Evolutionary conservation across 768 basidiomycete genomes (phyloP), one percentile per base, ranked within the genome.

Genomic region (Epithele typhae): DNA sequence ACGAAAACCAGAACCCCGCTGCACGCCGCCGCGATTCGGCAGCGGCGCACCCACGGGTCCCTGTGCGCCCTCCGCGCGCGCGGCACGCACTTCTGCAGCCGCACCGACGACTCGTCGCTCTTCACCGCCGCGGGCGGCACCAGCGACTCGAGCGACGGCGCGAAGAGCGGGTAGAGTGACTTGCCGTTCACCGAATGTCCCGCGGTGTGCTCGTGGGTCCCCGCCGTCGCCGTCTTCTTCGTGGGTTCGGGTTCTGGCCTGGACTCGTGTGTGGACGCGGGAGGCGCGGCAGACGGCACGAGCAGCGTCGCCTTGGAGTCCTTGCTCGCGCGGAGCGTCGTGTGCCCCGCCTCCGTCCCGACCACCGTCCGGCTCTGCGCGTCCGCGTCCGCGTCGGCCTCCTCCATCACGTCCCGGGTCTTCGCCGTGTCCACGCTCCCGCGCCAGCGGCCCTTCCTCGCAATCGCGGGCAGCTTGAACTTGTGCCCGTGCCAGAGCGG

Each of bases 21-120:
- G 68, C 61, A 72, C 66, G 81, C 78, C 67, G 59, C 84, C 59
- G 72, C 87, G 66, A 68, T 75, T 66, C 76, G 77, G 72, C 59
- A 83, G 59, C 67, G 69, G 59, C 45, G 62, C 51, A 60, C 78
- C 63, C 57, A 77, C 41, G 50, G 62, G 43, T 73, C 68, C 41
- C 52, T 54, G 24, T 59, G 41, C 1, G 27, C 63, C 49, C 43
- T 40, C 17, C 35, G 37, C 8, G 7, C 14, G 14, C 8, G 27
- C 45, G 43, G 43, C 25, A 22, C 42, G 25, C 46, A 51, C 43
- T 38, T 52, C 43, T 45, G 52, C 45, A 51, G 45, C 49, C 53
- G 57, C 36, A 52, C 34, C 32, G 53, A 47, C 32, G 55, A 49
- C 19, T 22, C 27, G 34, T 32, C 37, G 19, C 53, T 53, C 9